These are phyloP conservation scores for Phytophthora sansomeana DNA, from an alignment of 352 stramenopile species.

Conservation along the genomic window DNA sequence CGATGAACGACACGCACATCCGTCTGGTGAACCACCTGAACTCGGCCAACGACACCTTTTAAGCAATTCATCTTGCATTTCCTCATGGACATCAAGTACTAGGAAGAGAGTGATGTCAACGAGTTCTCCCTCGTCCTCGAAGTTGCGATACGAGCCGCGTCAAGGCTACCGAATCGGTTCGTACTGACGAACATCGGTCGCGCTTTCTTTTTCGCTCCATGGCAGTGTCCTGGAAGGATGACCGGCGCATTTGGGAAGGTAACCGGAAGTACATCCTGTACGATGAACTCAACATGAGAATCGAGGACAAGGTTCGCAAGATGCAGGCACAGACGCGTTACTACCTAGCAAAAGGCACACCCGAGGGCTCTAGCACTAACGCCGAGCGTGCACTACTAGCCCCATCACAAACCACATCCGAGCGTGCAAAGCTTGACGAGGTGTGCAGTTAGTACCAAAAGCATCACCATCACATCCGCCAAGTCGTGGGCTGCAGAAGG, in stretches of 20 bases:
- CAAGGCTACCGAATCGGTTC: conserved; percentile 16
- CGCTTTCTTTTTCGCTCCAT: conserved; percentile 1
- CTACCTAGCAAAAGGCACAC: background rate
- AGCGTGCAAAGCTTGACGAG: too few relatives aligned
- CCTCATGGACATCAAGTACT: background rate
- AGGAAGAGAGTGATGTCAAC: too few relatives aligned
- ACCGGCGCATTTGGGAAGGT: conserved; percentile 2
- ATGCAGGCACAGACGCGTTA: conserved; percentile 15
- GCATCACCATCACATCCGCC: background rate
- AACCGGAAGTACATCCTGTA: conserved; percentile 9
- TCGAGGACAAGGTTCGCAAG: background rate
- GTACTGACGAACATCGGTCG: conserved; percentile 7
- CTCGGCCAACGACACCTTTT: conserved; percentile 16
- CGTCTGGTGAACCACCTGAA: conserved; percentile 17
- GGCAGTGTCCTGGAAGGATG: conserved; percentile 1
- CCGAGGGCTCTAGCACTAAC: background rate
- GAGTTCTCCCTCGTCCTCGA: conserved; percentile 18
- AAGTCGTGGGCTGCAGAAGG: conserved; percentile 41
- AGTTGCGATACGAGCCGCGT: conserved; percentile 15
- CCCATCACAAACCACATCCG: background rate
- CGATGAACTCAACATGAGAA: conserved; percentile 5
- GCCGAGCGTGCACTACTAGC: background rate
- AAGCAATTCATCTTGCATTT: background rate
- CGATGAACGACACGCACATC: conserved; percentile 26
- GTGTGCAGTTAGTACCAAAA: too few relatives aligned